A percentile compares a stretch with the other conserved stretches of the same genome.
These are phyloP conservation scores for Zygosaccharomyces rouxii DNA, from an alignment of 805 yeast species.

Conservation along the genomic window DNA sequence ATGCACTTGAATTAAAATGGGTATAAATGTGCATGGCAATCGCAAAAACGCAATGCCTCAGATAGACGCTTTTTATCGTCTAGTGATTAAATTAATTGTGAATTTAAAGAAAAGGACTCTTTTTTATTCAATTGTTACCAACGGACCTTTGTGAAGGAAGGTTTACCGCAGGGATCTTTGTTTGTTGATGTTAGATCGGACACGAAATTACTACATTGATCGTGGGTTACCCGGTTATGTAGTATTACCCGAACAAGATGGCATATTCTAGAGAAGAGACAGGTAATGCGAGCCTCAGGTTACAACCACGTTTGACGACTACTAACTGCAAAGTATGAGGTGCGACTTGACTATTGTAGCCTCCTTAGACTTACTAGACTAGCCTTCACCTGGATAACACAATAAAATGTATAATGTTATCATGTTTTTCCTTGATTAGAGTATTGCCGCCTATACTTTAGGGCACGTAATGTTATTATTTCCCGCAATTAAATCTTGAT, in stretches of 20 bases:
- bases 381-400: too few species aligned
- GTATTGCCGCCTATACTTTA: too few species aligned
- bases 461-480: too few species aligned
- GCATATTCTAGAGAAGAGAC: too few species aligned
- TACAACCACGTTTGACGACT: too few species aligned
- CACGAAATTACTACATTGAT: not conserved
- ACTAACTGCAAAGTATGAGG: too few species aligned
- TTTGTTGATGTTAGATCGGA: not conserved
- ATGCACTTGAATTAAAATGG: slow-evolving; percentile 13
- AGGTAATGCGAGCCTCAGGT: too few species aligned
- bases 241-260: not conserved
- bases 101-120: not conserved
- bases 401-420: too few species aligned
- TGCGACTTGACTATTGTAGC: too few species aligned
- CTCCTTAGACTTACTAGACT: too few species aligned
- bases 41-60: slow-evolving; percentile 3
- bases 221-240: not conserved
- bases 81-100: not conserved
- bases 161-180: not conserved
- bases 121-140: not conserved
- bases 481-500: too few species aligned
- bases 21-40: slow-evolving; percentile 9
- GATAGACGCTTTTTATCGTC: slow-evolving; percentile 3
- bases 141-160: not conserved
- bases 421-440: too few species aligned